Base-by-base conservation (phyloP, 257 asterid genomes). In the Nicotiana tomentosiformis region DNA sequence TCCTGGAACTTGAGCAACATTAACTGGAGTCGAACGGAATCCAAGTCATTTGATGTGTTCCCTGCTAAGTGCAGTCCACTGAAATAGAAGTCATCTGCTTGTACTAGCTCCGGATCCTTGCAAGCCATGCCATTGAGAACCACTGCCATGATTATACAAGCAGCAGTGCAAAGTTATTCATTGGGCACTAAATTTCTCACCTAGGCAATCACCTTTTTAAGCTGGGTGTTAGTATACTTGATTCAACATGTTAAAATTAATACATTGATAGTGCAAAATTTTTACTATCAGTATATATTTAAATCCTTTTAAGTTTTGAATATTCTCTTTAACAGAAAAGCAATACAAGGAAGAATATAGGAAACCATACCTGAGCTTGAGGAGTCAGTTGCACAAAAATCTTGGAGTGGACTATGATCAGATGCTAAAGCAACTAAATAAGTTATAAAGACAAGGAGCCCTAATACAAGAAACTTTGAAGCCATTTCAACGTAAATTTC, bases 351-450 rank as follows among this genome's bases (percentile, higher is more conserved):
- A 29, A 29, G 30, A 35, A 35, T 35, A 35, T 35, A 35, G 39
- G 39, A 5, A 5, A 35, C 39, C 39, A 5, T 35, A 35, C 91
- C 90, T 7, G 88, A 87, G 68, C 78, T 80, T 11, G 66, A 43
- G 46, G 84, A 77, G 60, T 84, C 84, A 6, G 91, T 89, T 30
- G 88, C 91, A 58, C 93, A 90, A 17, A 90, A 85, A 84, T 90
- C 93, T 51, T 90, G 93, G 37, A 90, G 88, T 20, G 93, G 88
- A 20, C 90, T 88, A 20, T 87, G 88, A 33, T 88, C 93, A 55
- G 90, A 86, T 57, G 93, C 90, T 7, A 83, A 84, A 57, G 85
- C 79, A 80, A 81, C 58, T 14, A 80, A 78, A 61, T 67, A 83
- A 69, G 55, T 65, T 62, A 86, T 81, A 79, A 84, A 15, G 3